Evolutionary conservation across 495 filamentous ascomycete species (phyloP).

Genomic region (Xylaria nigripes): DNA sequence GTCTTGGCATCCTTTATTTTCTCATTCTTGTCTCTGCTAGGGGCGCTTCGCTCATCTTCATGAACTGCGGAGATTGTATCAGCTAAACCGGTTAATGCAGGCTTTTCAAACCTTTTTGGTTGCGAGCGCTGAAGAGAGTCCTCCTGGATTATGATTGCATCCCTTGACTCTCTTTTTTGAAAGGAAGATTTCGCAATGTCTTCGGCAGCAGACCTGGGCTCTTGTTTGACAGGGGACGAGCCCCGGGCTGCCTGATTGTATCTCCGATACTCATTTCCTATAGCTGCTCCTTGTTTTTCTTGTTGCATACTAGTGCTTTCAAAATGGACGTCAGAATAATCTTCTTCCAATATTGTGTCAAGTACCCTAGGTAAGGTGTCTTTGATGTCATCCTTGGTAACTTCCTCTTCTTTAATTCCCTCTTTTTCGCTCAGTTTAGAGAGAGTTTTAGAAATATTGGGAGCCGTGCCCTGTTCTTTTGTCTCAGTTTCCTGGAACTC

Average conservation of each 20-base stretch:
- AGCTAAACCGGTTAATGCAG: background rate
- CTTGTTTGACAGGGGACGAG: constrained; percentile 1
- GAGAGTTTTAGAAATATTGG: constrained; percentile 9
- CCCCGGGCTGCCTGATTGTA: constrained; percentile 15
- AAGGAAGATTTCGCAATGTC: constrained; percentile 14
- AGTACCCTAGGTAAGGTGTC: background rate
- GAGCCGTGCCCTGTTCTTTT: constrained; percentile 15
- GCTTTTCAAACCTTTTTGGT: constrained; percentile 7
- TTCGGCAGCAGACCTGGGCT: constrained; percentile 4
- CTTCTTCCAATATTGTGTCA: constrained; percentile 12
- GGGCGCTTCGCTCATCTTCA: constrained; percentile 5
- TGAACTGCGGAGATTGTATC: constrained; percentile 24
- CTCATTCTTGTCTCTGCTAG: constrained; percentile 19
- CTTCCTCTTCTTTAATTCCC: constrained; percentile 6
- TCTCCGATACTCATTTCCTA: constrained; percentile 16
- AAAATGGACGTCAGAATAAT: constrained; percentile 8
- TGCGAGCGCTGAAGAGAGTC: constrained; percentile 12
- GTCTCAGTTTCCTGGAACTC: constrained; percentile 1
- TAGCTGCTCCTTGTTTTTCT: constrained; percentile 29
- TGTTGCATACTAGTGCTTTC: constrained; percentile 31
- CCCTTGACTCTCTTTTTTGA: constrained; percentile 22
- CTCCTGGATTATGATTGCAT: constrained; percentile 19
- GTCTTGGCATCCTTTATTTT: constrained; percentile 29
- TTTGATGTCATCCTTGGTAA: constrained; percentile 1
- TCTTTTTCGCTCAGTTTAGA: constrained; percentile 4